Base-by-base conservation (phyloP, 2,329 filamentous ascomycete genomes). In the Capronia americana region DNA sequence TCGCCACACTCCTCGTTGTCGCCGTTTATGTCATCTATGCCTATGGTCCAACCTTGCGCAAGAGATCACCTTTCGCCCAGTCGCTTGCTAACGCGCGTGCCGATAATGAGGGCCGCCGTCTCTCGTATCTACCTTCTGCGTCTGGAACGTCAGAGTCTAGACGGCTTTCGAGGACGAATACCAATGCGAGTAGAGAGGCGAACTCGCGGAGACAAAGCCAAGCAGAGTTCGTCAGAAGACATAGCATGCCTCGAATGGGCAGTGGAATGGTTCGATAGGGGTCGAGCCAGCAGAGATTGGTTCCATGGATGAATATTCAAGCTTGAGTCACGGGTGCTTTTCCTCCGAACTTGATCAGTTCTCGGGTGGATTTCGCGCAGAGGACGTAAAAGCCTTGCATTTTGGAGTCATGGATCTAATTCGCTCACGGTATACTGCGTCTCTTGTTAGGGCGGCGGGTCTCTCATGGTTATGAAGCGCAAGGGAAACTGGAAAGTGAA, bases 1-100 rank as follows among this genome's bases (percentile, higher is more conserved):
- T 91, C 59, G 84, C 88, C 0, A 80, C 87, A 57, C 70, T 88
- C 0, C 82, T 91, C 0, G 87, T 90, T 6, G 71, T 84, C 20
- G 86, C 87, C 0, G 87, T 91, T 5, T 90, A 90, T 67, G 79
- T 86, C 55, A 88, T 91, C 68, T 91, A 90, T 79, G 88, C 82
- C 81, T 85, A 86, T 63, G 89, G 89, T 0, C 87, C 87, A 0
- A 68, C 69, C 0, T 82, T 91, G 17, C 85, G 89, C 46, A 82
- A 84, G 65, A 78, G 84, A 1, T 90, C 88, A 12, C 84, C 85
- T 0, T 91, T 91, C 71, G 89, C 89, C 0, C 87, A 90, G 77
- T 83, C 84, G 48, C 78, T 91, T 2, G 85, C 85, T 11, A 78
- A 79, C 20, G 83, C 78, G 30, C 75, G 76, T 24, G 50, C 75